Evolutionary conservation across 257 asterid species (phyloP).

Genomic region (Solanum chaucha): DNA sequence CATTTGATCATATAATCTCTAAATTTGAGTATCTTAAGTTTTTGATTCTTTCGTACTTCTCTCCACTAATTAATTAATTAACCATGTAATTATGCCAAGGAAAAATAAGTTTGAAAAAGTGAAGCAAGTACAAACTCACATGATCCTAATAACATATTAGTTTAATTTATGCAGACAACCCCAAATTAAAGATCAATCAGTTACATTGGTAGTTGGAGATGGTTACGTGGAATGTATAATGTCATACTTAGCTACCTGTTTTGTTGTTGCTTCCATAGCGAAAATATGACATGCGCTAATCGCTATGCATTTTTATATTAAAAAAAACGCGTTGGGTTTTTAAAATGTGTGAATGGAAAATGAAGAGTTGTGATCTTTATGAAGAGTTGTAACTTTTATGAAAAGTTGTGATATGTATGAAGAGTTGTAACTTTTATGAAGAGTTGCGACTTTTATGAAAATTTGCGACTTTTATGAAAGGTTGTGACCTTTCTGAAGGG

Average conservation of each 20-base stretch:
- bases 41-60: neutral
- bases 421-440: too few species aligned
- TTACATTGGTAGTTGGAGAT: neutral
- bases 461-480: rapidly evolving
- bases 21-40: neutral
- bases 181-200: neutral
- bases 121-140: neutral
- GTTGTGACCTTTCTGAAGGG: too few species aligned
- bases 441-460: too few species aligned
- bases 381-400: too few species aligned
- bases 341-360: too few species aligned
- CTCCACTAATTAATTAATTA: neutral
- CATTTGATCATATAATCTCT: neutral
- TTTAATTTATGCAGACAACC: neutral
- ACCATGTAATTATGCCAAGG: neutral
- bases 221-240: neutral
- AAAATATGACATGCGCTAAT: neutral
- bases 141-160: neutral
- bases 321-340: too few species aligned
- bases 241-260: neutral
- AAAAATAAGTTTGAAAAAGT: neutral
- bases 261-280: neutral
- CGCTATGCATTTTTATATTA: neutral
- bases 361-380: too few species aligned
- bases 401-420: rapidly evolving